Conservation (phyloP, 768 basidiomycete genomes). For the Pholiota conissans region DNA sequence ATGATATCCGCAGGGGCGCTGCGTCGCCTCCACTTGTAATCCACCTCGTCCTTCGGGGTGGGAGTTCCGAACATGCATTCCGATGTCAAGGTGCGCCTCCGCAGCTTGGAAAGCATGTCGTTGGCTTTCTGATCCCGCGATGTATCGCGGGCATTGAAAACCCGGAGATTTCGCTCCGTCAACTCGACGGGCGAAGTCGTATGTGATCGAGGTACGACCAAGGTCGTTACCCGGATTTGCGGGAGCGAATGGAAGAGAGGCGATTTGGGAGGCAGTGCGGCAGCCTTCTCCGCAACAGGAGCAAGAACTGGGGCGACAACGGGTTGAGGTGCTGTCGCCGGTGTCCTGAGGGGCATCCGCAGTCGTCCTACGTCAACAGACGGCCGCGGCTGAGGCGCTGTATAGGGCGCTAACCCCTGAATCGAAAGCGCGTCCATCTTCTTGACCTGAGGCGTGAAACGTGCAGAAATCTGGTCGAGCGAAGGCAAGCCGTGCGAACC, state of each 20-base stretch:
- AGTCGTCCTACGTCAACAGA: conserved; percentile 40
- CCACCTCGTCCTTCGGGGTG: conserved; percentile 11
- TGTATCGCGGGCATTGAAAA: conserved; percentile 54
- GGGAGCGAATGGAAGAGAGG: conserved; percentile 33
- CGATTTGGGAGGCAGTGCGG: conserved; percentile 30
- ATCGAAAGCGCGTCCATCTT: conserved; percentile 27
- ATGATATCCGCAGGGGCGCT: conserved; percentile 67
- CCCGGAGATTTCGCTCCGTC: conserved; percentile 51
- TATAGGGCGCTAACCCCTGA: conserved; percentile 28
- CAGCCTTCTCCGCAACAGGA: not conserved
- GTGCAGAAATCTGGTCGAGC: conserved; percentile 76
- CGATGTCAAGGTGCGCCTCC: conserved; percentile 51
- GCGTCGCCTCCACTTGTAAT: conserved; percentile 46
- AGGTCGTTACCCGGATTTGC: conserved; percentile 48
- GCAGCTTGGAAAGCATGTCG: conserved; percentile 66
- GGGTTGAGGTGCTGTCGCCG: conserved; percentile 23
- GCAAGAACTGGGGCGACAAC: conserved; percentile 7
- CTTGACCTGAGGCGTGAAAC: conserved; percentile 40
- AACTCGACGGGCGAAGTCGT: conserved; percentile 44
- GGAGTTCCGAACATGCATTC: conserved; percentile 24
- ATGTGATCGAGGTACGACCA: conserved; percentile 46
- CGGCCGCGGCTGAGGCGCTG: conserved; percentile 18
- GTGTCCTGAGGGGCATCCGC: conserved; percentile 37
- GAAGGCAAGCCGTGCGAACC: conserved; percentile 57
- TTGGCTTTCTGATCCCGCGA: conserved; percentile 57